These are phyloP conservation scores for Prototheca wickerhamii DNA, from an alignment of 163 green algal genomes.

Conservation along the genomic window DNA sequence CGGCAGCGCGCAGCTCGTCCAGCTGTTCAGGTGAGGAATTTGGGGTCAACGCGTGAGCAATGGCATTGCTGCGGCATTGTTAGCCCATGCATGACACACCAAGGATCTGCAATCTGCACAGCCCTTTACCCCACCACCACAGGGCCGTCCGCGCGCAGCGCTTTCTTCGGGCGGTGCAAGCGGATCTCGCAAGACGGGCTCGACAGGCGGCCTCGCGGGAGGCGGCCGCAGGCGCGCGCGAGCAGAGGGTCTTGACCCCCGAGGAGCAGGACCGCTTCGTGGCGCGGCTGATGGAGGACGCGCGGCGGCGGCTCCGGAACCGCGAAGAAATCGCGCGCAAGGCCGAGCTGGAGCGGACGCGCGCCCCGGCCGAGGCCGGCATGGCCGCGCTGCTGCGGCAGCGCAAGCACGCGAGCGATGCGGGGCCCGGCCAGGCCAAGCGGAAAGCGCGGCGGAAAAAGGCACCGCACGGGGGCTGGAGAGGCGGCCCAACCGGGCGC, in stretches of 20 bases:
- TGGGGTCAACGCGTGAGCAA: too few species aligned
- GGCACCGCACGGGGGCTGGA: too few species aligned
- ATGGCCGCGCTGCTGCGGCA: too few species aligned
- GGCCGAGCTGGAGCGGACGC: background rate
- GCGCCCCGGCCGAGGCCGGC: background rate
- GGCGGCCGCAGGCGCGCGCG: background rate
- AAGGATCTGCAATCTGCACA: too few species aligned
- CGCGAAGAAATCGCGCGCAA: slow-evolving; percentile 8
- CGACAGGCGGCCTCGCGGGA: background rate
- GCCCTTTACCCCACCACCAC: background rate
- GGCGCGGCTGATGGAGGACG: slow-evolving; percentile 25
- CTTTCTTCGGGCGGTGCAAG: background rate
- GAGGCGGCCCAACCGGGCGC: too few species aligned
- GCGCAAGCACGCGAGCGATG: too few species aligned
- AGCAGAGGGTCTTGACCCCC: background rate
- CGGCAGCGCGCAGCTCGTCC: background rate
- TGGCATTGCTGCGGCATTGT: too few species aligned
- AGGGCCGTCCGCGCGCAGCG: background rate
- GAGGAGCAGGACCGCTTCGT: slow-evolving; percentile 26
- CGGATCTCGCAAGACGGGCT: background rate
- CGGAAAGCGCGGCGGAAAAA: background rate
- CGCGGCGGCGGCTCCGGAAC: slow-evolving; percentile 14
- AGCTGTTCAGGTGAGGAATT: background rate
- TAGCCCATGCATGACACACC: too few species aligned
- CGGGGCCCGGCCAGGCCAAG: background rate